Conservation (phyloP, 2,329 filamentous ascomycete genomes). For the Chalara sp. region DNA sequence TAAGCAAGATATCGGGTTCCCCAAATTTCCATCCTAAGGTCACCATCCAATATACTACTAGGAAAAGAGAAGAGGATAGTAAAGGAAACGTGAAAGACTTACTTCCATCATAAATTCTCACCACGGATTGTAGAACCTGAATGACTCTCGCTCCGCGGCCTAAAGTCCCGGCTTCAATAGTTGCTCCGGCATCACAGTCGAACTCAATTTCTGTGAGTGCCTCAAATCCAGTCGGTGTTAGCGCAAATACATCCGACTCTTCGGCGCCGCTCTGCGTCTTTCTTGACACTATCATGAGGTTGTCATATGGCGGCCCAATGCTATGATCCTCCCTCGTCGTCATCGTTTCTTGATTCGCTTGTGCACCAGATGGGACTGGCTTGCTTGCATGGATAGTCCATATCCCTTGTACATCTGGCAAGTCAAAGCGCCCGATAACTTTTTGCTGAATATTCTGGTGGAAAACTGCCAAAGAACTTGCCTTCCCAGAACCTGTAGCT, state of each 20-base stretch:
- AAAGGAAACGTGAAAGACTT: constrained; percentile 33
- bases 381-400: constrained; percentile 75
- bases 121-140: constrained; percentile 79
- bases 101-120: constrained; percentile 88
- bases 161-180: constrained; percentile 78
- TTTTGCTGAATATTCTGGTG: constrained; percentile 72
- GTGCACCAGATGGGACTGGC: constrained; percentile 53
- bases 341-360: constrained; percentile 39
- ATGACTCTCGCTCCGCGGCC: constrained; percentile 76
- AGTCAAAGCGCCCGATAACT: constrained; percentile 61
- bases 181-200: constrained; percentile 80
- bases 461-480: constrained; percentile 67
- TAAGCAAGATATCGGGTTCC: constrained; percentile 1
- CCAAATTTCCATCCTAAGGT: neutral
- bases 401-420: constrained; percentile 66
- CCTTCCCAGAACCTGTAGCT: constrained; percentile 56
- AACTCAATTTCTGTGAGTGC: constrained; percentile 80
- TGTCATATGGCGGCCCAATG: constrained; percentile 59
- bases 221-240: constrained; percentile 69
- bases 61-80: neutral
- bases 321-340: constrained; percentile 45
- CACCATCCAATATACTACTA: neutral
- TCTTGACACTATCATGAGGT: constrained; percentile 79
- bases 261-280: constrained; percentile 57
- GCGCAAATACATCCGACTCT: constrained; percentile 69